Conservation (phyloP, 192 early-diverging fungal genomes). For the Podila verticillata region DNA sequence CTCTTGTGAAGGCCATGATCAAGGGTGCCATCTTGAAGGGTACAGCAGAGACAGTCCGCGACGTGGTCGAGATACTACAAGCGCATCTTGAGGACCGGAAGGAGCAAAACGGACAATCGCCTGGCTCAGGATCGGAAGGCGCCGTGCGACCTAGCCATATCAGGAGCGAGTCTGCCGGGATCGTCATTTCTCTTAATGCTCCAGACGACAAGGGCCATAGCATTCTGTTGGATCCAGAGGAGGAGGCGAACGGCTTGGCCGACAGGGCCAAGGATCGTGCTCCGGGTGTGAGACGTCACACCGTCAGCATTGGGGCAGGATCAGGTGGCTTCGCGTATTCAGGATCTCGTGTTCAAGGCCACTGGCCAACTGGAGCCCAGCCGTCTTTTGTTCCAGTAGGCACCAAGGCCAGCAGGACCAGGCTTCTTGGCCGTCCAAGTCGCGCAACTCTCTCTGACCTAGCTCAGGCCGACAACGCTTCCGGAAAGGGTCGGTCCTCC, state of each 20-base stretch:
- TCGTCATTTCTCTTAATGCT: slow-evolving; percentile 38
- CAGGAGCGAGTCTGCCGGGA: slow-evolving; percentile 21
- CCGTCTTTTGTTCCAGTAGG: slow-evolving; percentile 28
- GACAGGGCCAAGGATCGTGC: slow-evolving; percentile 4
- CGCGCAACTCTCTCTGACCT: slow-evolving; percentile 2
- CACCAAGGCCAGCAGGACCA: slow-evolving; percentile 35
- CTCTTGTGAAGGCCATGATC: slow-evolving; percentile 78
- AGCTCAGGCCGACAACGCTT: neutral
- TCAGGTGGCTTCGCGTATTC: slow-evolving; percentile 14
- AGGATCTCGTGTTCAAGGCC: slow-evolving; percentile 14
- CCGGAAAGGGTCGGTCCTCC: neutral
- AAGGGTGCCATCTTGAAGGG: slow-evolving; percentile 67
- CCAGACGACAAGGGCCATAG: slow-evolving; percentile 34
- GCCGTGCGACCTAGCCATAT: neutral
- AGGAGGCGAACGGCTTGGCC: neutral
- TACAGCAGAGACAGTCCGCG: slow-evolving; percentile 58
- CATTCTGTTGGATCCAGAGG: slow-evolving; percentile 27
- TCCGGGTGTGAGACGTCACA: slow-evolving; percentile 32
- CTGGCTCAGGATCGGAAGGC: neutral
- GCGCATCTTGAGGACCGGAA: slow-evolving; percentile 40
- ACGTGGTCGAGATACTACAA: slow-evolving; percentile 59
- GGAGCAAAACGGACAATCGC: neutral
- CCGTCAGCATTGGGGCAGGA: slow-evolving; percentile 28
- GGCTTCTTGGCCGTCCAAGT: slow-evolving; percentile 29
- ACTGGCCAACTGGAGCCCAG: slow-evolving; percentile 36